phyloP scores from a whole-genome alignment of 2,329 filamentous ascomycete genomes.

The Colletotrichum lindemuthianum region DNA sequence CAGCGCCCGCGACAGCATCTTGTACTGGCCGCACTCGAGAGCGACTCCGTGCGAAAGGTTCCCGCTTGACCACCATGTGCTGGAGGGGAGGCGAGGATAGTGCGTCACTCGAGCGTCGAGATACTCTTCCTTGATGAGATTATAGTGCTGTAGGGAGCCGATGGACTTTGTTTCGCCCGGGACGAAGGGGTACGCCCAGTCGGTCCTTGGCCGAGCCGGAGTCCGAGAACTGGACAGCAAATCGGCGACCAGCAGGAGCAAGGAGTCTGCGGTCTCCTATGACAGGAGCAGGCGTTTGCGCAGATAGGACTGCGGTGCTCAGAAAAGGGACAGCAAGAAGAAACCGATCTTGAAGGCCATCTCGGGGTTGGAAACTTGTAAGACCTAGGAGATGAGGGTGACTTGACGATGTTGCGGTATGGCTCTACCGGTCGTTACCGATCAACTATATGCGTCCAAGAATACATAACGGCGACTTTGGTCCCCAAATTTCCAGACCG shows the following conservation, averaged over 20 bases:
- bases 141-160: constrained; percentile 2
- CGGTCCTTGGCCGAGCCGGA: constrained; percentile 36
- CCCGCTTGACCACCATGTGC: constrained; percentile 7
- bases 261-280: neutral
- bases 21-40: constrained; percentile 32
- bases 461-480: neutral
- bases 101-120: neutral
- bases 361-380: neutral
- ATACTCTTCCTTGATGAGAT: neutral
- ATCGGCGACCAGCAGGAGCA: neutral
- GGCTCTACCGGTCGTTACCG: neutral
- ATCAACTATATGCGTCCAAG: neutral
- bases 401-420: neutral
- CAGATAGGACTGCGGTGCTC: neutral
- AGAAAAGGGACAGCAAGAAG: neutral
- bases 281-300: neutral
- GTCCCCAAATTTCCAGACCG: neutral
- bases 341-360: neutral
- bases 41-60: constrained; percentile 25
- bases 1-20: constrained; percentile 53
- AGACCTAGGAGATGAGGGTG: neutral
- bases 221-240: constrained; percentile 1
- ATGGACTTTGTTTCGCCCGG: constrained; percentile 58
- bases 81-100: neutral
- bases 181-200: constrained; percentile 57